Conservation (phyloP, 169 alveolate species). For the Plasmodium relictum region DNA sequence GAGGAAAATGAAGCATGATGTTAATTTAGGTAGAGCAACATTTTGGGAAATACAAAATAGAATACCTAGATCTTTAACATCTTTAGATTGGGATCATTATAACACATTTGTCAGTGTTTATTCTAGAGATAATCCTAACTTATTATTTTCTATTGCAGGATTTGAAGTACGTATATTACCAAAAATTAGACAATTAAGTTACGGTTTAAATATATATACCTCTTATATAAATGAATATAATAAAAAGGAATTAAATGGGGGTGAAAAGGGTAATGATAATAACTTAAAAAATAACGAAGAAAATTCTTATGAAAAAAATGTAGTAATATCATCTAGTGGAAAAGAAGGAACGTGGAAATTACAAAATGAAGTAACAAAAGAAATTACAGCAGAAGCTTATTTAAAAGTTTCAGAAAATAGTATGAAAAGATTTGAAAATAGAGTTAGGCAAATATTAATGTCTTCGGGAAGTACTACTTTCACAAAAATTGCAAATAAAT, state of each 20-base stretch:
- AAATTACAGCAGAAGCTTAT: slow-evolving; percentile 98
- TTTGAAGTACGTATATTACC: slow-evolving; percentile 98
- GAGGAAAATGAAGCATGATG: slow-evolving; percentile 99
- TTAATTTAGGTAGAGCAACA: slow-evolving; percentile 98
- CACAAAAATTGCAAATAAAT: slow-evolving; percentile 99
- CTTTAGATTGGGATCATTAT: slow-evolving; percentile 95
- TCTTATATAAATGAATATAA: slow-evolving; percentile 40
- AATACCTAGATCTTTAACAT: slow-evolving; percentile 98
- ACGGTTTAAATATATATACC: slow-evolving; percentile 83
- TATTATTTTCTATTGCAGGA: slow-evolving; percentile 98
- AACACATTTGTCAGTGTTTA: slow-evolving; percentile 99
- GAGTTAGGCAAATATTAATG: slow-evolving; percentile 98
- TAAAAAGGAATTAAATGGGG: slow-evolving; percentile 40
- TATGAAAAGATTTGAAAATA: slow-evolving; percentile 96
- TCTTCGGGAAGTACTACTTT: slow-evolving; percentile 99
- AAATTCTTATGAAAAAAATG: slow-evolving; percentile 35
- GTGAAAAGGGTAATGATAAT: slow-evolving; percentile 14
- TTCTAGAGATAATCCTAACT: slow-evolving; percentile 98
- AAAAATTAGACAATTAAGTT: slow-evolving; percentile 88
- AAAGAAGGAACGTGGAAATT: slow-evolving; percentile 99
- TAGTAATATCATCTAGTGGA: slow-evolving; percentile 66
- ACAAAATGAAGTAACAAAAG: slow-evolving; percentile 98
- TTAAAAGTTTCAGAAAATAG: slow-evolving; percentile 99
- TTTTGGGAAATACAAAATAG: slow-evolving; percentile 99
- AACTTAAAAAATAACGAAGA: neutral